Evolutionary conservation across 2,329 filamentous ascomycete genomes (phyloP), one percentile per base, ranked within the genome.

Genomic region (Cladosporium sp.): DNA sequence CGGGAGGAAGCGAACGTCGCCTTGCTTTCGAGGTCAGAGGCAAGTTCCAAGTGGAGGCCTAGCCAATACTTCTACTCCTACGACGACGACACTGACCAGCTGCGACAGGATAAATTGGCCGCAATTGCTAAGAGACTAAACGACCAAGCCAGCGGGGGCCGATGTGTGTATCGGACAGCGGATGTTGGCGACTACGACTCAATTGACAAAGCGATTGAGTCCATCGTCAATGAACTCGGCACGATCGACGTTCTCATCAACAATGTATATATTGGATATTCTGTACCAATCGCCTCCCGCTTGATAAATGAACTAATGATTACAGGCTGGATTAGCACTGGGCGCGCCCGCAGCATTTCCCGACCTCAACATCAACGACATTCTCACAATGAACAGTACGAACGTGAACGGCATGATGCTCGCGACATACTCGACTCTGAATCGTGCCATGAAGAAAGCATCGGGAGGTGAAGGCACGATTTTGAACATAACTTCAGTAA

Each of bases 341-440:
- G 82, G 82, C 4, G 81, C 82, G 0, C 82, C 82, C 0, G 71
- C 74, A 0, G 60, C 70, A 0, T 84, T 84, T 67, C 76, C 76
- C 0, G 77, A 82, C 11, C 75, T 83, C 28, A 74, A 76, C 14
- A 77, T 83, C 36, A 57, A 64, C 3, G 64, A 72, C 12, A 79
- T 84, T 38, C 71, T 76, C 5, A 79, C 78, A 2, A 84, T 84
- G 81, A 79, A 78, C 52, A 73, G 73, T 47, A 84, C 82, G 0
- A 84, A 85, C 67, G 78, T 84, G 65, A 80, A 80, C 64, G 82
- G 83, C 4, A 75, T 78, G 69, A 82, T 84, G 79, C 81, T 78
- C 55, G 77, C 77, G 0, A 79, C 81, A 0, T 78, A 84, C 66
- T 76, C 79, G 0, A 80, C 80, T 0, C 75, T 84, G 1, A 84